A percentile compares a stretch with the other conserved stretches of the same genome.
These are phyloP conservation scores for Zymoseptoria pseudotritici DNA, from an alignment of 2,329 filamentous ascomycete genomes.

Conservation along the genomic window DNA sequence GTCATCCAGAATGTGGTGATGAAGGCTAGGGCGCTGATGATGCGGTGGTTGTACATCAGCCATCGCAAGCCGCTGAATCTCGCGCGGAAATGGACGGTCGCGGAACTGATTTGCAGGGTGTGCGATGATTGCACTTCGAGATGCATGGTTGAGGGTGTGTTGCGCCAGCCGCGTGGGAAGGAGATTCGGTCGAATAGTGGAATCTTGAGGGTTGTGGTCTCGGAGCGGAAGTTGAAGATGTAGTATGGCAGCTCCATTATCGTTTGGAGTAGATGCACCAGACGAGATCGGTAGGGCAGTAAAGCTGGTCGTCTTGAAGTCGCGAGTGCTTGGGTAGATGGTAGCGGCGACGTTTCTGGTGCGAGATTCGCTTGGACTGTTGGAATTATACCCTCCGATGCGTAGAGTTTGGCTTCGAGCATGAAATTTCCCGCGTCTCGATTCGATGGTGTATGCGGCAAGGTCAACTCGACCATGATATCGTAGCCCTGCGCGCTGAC, in stretches of 20 bases:
- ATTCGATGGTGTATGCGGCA: constrained; percentile 75
- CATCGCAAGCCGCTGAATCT: constrained; percentile 65
- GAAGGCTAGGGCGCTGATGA: constrained; percentile 62
- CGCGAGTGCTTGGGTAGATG: constrained; percentile 27
- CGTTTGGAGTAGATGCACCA: constrained; percentile 56
- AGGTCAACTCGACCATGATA: constrained; percentile 62
- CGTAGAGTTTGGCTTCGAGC: constrained; percentile 67
- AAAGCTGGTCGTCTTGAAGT: constrained; percentile 65
- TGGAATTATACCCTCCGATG: constrained; percentile 15
- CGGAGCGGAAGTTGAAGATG: constrained; percentile 56
- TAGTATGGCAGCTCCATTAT: constrained; percentile 61
- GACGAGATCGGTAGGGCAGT: constrained; percentile 67
- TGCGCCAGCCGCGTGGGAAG: constrained; percentile 51
- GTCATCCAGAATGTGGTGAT: constrained; percentile 67
- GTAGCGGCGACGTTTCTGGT: constrained; percentile 8
- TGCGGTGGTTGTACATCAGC: constrained; percentile 78
- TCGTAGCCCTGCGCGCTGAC: constrained; percentile 76
- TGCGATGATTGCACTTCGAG: constrained; percentile 64
- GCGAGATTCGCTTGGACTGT: constrained; percentile 1
- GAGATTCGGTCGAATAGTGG: constrained; percentile 65
- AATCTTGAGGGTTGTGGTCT: constrained; percentile 58
- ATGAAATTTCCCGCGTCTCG: constrained; percentile 84
- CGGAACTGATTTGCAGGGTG: constrained; percentile 67
- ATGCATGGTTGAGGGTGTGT: constrained; percentile 47
- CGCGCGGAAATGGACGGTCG: constrained; percentile 62